phyloP scores from a whole-genome alignment of 805 yeast species.

The Clavispora santaluciae region DNA sequence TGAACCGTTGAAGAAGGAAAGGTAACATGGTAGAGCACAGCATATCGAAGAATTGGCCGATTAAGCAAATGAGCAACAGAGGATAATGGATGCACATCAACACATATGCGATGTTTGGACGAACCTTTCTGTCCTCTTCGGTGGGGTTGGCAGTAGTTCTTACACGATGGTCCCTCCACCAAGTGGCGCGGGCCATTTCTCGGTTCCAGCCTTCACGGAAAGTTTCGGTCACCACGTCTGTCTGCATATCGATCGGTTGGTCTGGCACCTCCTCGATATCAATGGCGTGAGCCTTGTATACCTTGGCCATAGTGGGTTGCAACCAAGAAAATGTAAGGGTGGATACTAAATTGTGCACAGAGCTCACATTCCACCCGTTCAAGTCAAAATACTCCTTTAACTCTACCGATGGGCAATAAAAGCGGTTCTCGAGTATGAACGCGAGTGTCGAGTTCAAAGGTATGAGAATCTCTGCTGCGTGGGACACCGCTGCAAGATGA shows the following conservation, averaged over 20 bases:
- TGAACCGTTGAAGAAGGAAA: slow-evolving; percentile 26
- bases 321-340: slow-evolving; percentile 24
- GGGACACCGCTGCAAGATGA: slow-evolving; percentile 8
- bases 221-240: slow-evolving; percentile 7
- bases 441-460: slow-evolving; percentile 9
- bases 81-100: slow-evolving; percentile 11
- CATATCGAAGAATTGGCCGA: slow-evolving; percentile 21
- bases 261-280: slow-evolving; percentile 14
- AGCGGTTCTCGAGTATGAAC: slow-evolving; percentile 15
- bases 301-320: slow-evolving; percentile 21
- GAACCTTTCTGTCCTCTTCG: slow-evolving; percentile 11
- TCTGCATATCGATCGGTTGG: slow-evolving; percentile 11
- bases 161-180: slow-evolving; percentile 17
- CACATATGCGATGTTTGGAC: slow-evolving; percentile 20
- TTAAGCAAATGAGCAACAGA: slow-evolving; percentile 7
- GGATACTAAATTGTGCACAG: slow-evolving; percentile 20
- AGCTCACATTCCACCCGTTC: slow-evolving; percentile 22
- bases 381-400: slow-evolving; percentile 18
- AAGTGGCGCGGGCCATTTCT: slow-evolving; percentile 12
- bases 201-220: slow-evolving; percentile 19
- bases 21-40: slow-evolving; percentile 21
- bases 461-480: slow-evolving; percentile 12
- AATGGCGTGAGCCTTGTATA: slow-evolving; percentile 21
- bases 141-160: slow-evolving; percentile 5
- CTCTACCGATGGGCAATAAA: slow-evolving; percentile 20